Evolutionary conservation across 768 basidiomycete species (phyloP).

Genomic region (Leccinum subgranulosum): DNA sequence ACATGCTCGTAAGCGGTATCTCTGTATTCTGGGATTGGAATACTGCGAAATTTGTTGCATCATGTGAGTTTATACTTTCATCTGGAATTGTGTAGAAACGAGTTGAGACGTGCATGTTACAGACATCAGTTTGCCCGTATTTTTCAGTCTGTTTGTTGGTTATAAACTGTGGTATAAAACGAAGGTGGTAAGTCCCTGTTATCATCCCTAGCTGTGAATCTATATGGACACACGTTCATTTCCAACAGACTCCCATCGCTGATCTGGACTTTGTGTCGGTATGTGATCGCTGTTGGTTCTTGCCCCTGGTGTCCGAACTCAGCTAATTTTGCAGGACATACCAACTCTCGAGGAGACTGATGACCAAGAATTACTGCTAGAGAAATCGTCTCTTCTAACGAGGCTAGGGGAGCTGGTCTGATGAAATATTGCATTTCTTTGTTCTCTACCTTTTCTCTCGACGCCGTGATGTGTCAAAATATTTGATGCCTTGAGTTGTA

Average conservation of each 20-base stretch:
- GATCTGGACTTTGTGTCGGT: slow-evolving; percentile 76
- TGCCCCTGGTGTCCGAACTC: not conserved
- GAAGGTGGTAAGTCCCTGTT: slow-evolving; percentile 15
- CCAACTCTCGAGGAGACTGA: slow-evolving; percentile 72
- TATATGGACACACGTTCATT: not conserved
- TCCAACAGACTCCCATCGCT: slow-evolving; percentile 12
- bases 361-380: slow-evolving; percentile 15
- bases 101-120: not conserved
- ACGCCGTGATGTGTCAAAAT: not conserved
- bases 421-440: not conserved
- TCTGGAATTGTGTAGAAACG: not conserved
- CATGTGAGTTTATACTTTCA: slow-evolving; percentile 29
- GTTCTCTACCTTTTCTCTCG: not conserved
- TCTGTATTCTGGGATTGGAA: slow-evolving; percentile 64
- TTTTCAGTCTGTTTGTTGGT: slow-evolving; percentile 42
- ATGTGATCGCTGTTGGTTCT: slow-evolving; percentile 13
- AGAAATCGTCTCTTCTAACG: slow-evolving; percentile 4
- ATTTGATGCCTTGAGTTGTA: not conserved
- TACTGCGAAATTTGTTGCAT: slow-evolving; percentile 46
- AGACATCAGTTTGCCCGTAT: slow-evolving; percentile 41
- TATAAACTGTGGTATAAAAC: slow-evolving; percentile 38
- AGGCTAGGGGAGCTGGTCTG: slow-evolving; percentile 7
- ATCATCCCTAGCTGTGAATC: not conserved
- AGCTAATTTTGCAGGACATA: slow-evolving; percentile 45
- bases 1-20: slow-evolving; percentile 56